These are phyloP conservation scores for Astrothelium macrocarpum DNA, from an alignment of 495 filamentous ascomycete species.

Conservation along the genomic window DNA sequence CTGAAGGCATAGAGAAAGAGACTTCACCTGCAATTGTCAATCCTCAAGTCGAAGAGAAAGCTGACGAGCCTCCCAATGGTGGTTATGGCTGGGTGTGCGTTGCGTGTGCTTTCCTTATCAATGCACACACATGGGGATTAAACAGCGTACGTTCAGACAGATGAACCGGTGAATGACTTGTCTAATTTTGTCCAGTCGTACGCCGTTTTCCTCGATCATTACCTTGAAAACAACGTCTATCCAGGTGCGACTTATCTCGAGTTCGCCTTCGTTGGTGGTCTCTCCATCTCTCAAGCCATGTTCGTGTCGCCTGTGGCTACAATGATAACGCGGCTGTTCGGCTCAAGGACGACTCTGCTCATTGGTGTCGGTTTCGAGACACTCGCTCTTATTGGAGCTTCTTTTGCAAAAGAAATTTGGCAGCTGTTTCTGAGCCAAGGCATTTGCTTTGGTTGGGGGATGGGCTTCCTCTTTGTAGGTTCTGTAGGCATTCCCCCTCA, in stretches of 20 bases:
- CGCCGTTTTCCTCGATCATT: slow-evolving; percentile 44
- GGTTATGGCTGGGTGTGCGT: slow-evolving; percentile 43
- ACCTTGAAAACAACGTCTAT: slow-evolving; percentile 37
- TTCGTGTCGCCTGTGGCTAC: slow-evolving; percentile 43
- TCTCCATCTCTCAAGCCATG: slow-evolving; percentile 40
- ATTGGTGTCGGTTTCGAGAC: slow-evolving; percentile 37
- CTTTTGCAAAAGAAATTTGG: slow-evolving; percentile 39
- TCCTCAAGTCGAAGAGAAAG: neutral
- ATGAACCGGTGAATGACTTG: neutral
- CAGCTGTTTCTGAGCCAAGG: slow-evolving; percentile 64
- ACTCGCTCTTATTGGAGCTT: slow-evolving; percentile 37
- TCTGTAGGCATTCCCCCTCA: slow-evolving; percentile 63
- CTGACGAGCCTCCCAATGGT: slow-evolving; percentile 35
- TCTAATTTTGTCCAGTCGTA: slow-evolving; percentile 25
- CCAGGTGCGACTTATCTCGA: slow-evolving; percentile 36
- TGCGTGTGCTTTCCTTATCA: slow-evolving; percentile 30
- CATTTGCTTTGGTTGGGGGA: slow-evolving; percentile 53
- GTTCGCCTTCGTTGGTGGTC: slow-evolving; percentile 46
- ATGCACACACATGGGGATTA: slow-evolving; percentile 39
- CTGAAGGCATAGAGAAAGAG: neutral
- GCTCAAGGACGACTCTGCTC: slow-evolving; percentile 34
- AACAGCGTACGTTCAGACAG: slow-evolving; percentile 21
- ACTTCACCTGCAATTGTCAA: neutral
- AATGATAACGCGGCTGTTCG: slow-evolving; percentile 27
- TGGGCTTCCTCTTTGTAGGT: slow-evolving; percentile 68